These are phyloP conservation scores for Epichloe festucae DNA, from an alignment of 2,329 filamentous ascomycete species.

Conservation along the genomic window DNA sequence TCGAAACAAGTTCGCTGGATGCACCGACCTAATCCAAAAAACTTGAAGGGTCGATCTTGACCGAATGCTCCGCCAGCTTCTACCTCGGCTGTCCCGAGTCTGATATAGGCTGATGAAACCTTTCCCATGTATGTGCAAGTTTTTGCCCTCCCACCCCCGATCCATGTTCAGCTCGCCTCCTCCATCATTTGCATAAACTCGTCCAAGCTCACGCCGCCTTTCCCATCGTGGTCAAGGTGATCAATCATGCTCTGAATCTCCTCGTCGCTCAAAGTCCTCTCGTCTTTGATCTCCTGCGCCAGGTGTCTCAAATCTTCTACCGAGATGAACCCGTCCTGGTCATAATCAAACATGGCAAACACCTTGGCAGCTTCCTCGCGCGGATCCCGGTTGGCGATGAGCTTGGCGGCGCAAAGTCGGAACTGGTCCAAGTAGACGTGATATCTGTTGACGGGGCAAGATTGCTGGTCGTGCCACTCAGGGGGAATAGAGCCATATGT, in stretches of 20 bases:
- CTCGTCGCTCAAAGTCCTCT: slow-evolving; percentile 68
- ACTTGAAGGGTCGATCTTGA: neutral
- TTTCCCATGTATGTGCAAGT: neutral
- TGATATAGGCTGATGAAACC: neutral
- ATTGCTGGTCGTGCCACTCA: slow-evolving; percentile 36
- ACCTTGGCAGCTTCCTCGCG: slow-evolving; percentile 83
- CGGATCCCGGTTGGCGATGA: slow-evolving; percentile 73
- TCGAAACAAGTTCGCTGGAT: neutral
- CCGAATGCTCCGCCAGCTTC: neutral
- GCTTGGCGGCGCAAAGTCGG: slow-evolving; percentile 60
- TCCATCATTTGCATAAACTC: slow-evolving; percentile 55
- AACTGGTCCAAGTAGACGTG: slow-evolving; percentile 43
- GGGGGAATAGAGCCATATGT: slow-evolving; percentile 64
- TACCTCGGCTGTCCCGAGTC: neutral
- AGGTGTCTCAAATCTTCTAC: slow-evolving; percentile 79
- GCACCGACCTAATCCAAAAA: neutral
- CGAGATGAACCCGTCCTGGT: slow-evolving; percentile 82
- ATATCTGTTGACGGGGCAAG: slow-evolving; percentile 30
- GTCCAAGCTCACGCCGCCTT: slow-evolving; percentile 61
- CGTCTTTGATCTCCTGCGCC: slow-evolving; percentile 79
- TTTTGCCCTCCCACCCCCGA: neutral
- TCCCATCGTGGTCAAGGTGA: slow-evolving; percentile 90
- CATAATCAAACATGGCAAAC: slow-evolving; percentile 86
- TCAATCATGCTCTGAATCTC: slow-evolving; percentile 95
- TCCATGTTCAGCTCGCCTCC: slow-evolving; percentile 21